These are phyloP conservation scores for Trichoderma sp. DNA, from an alignment of 2,329 filamentous ascomycete species.

Conservation along the genomic window DNA sequence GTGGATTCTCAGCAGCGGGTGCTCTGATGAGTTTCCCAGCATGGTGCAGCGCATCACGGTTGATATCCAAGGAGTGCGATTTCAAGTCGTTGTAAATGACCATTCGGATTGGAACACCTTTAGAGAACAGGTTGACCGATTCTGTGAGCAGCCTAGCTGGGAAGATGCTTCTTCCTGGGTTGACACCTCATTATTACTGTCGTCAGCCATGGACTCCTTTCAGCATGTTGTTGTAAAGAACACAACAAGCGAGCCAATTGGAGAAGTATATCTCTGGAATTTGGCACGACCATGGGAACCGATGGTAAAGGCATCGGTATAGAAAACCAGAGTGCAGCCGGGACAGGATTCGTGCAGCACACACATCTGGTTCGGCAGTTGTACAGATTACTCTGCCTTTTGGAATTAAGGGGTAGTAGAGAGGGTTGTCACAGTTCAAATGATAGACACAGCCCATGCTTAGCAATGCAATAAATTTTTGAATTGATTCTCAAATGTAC, in stretches of 20 bases:
- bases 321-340: neutral
- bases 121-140: slow-evolving; percentile 34
- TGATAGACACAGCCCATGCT: neutral
- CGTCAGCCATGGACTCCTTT: slow-evolving; percentile 26
- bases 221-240: slow-evolving; percentile 39
- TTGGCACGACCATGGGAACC: slow-evolving; percentile 42
- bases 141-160: slow-evolving; percentile 32
- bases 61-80: slow-evolving; percentile 40
- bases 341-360: neutral
- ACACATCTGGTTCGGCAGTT: neutral
- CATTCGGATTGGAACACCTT: slow-evolving; percentile 36
- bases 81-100: slow-evolving; percentile 40
- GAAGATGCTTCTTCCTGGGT: slow-evolving; percentile 30
- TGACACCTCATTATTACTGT: slow-evolving; percentile 23
- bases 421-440: neutral
- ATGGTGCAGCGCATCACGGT: slow-evolving; percentile 35
- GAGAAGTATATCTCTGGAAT: slow-evolving; percentile 43
- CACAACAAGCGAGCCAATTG: slow-evolving; percentile 31
- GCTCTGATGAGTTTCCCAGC: slow-evolving; percentile 34
- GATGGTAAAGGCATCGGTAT: slow-evolving; percentile 41
- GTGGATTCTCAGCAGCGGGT: slow-evolving; percentile 37
- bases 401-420: neutral
- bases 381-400: neutral
- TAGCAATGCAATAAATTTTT: slow-evolving; percentile 1
- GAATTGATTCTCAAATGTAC: neutral